Conservation (phyloP, 2,329 filamentous ascomycete genomes). For the Colletotrichum tropicicola region DNA sequence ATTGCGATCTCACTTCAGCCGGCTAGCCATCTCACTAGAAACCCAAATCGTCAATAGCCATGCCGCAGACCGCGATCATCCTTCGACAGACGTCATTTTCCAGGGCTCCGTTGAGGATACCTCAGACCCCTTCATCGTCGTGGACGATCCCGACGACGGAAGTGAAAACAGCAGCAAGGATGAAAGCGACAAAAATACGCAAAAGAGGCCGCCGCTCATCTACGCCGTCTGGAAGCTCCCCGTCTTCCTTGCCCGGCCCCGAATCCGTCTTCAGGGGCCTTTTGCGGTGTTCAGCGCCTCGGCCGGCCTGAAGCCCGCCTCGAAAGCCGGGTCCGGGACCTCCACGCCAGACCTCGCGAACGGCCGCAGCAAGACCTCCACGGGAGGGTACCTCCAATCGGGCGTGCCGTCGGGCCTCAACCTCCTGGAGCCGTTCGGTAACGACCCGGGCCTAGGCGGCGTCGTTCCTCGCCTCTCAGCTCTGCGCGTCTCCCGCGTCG, state of each 20-base stretch:
- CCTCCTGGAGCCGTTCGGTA: conserved; percentile 77
- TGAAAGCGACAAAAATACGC: conserved; percentile 28
- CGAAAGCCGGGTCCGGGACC: conserved; percentile 44
- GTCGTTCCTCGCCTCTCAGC: conserved; percentile 75
- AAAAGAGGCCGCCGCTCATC: conserved; percentile 47
- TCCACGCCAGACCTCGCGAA: conserved; percentile 20
- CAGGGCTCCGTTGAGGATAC: conserved; percentile 60
- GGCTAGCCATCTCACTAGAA: conserved; percentile 74
- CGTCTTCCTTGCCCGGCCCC: conserved; percentile 65
- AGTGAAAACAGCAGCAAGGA: conserved; percentile 36
- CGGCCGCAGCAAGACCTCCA: conserved; percentile 37
- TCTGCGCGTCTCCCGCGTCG: conserved; percentile 77
- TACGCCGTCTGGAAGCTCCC: conserved; percentile 69
- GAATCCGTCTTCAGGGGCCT: conserved; percentile 73
- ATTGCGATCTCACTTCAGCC: conserved; percentile 66
- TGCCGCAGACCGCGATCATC: conserved; percentile 55
- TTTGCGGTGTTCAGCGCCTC: conserved; percentile 72
- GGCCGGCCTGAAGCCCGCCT: conserved; percentile 66
- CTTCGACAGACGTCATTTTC: conserved; percentile 68
- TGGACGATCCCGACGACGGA: conserved; percentile 48
- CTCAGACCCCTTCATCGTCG: conserved; percentile 59
- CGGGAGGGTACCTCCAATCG: conserved; percentile 74
- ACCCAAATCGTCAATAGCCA: conserved; percentile 70
- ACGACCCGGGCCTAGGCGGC: conserved; percentile 70
- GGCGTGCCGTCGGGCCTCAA: conserved; percentile 77